These are phyloP conservation scores for Fusarium pseudograminearum DNA, from an alignment of 2,329 filamentous ascomycete genomes.

Conservation along the genomic window DNA sequence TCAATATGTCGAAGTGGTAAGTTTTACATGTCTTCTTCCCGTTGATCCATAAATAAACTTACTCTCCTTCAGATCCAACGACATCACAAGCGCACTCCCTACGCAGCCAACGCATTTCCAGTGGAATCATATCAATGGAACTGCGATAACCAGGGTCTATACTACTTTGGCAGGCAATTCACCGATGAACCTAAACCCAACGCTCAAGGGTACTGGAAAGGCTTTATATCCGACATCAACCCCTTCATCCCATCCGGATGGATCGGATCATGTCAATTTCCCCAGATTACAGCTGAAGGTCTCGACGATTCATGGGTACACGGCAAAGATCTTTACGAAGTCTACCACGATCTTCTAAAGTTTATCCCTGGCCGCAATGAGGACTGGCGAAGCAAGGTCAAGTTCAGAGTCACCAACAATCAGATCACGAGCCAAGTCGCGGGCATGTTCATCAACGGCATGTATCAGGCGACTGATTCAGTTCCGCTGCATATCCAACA, in stretches of 20 bases:
- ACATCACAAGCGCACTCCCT: constrained; percentile 87
- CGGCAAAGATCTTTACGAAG: constrained; percentile 79
- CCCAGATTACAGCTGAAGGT: constrained; percentile 79
- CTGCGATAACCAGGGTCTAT: constrained; percentile 77
- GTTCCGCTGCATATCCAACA: constrained; percentile 64
- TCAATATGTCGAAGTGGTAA: constrained; percentile 79
- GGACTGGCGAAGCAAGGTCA: constrained; percentile 60
- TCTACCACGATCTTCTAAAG: constrained; percentile 76
- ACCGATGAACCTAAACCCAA: constrained; percentile 56
- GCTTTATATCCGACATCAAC: constrained; percentile 71
- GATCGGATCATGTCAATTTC: constrained; percentile 81
- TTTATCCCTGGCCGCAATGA: constrained; percentile 70
- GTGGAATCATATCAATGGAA: constrained; percentile 78
- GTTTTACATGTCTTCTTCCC: constrained; percentile 33
- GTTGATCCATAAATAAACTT: neutral
- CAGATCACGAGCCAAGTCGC: constrained; percentile 85
- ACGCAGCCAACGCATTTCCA: constrained; percentile 81
- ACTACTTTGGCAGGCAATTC: constrained; percentile 74
- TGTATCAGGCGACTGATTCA: constrained; percentile 65
- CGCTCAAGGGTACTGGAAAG: constrained; percentile 73
- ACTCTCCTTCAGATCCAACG: constrained; percentile 72
- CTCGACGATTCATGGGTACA: constrained; percentile 81
- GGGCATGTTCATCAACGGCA: constrained; percentile 78
- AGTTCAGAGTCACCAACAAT: constrained; percentile 83
- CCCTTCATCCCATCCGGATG: constrained; percentile 76